These are phyloP conservation scores for Psilocybe subaeruginosa DNA, from an alignment of 768 basidiomycete genomes.

Conservation along the genomic window DNA sequence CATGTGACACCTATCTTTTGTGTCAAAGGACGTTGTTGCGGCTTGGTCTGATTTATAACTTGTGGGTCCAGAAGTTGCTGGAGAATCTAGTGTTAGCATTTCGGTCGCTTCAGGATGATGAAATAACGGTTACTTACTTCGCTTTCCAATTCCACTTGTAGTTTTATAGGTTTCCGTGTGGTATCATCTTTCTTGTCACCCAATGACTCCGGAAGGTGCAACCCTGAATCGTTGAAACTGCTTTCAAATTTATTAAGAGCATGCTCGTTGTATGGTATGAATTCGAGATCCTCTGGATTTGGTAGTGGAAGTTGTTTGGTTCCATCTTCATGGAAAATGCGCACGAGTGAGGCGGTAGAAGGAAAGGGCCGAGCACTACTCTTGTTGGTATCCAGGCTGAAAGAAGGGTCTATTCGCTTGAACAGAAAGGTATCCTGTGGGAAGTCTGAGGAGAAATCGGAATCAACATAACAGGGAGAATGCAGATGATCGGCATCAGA, in stretches of 20 bases:
- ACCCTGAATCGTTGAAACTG: slow-evolving; percentile 21
- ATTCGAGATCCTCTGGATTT: not conserved
- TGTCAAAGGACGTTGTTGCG: not conserved
- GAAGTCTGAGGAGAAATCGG: not conserved
- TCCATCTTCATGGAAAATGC: not conserved
- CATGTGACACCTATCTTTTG: slow-evolving; percentile 3
- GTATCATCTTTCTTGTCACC: not conserved
- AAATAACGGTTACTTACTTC: not conserved
- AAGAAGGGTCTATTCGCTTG: not conserved
- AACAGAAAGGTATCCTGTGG: not conserved
- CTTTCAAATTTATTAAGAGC: slow-evolving; percentile 1
- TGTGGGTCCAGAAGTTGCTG: not conserved
- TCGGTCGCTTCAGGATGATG: not conserved
- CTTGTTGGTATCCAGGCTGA: not conserved
- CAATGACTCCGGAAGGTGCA: slow-evolving; percentile 14
- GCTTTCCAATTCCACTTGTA: not conserved
- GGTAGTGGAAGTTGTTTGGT: not conserved
- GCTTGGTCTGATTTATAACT: not conserved
- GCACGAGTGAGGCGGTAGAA: slow-evolving; percentile 14
- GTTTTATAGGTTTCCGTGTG: not conserved
- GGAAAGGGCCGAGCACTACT: slow-evolving; percentile 17
- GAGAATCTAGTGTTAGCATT: not conserved
- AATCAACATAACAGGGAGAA: not conserved
- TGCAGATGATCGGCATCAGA: not conserved
- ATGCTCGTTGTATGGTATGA: not conserved